These are phyloP conservation scores for Decorospora gaudefroyi DNA, from an alignment of 2,329 filamentous ascomycete species.

Conservation along the genomic window DNA sequence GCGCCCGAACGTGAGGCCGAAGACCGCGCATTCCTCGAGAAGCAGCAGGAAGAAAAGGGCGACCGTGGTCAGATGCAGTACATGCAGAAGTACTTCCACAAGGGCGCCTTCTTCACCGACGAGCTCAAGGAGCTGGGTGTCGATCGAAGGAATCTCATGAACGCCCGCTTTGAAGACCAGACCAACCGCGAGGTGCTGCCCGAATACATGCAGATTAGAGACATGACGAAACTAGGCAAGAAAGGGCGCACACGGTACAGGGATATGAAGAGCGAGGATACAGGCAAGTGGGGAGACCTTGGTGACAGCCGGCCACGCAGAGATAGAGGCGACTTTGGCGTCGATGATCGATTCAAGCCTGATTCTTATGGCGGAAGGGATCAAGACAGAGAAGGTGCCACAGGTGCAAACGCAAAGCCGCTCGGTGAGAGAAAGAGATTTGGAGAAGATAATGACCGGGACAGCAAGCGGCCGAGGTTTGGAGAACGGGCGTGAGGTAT, in stretches of 20 bases:
- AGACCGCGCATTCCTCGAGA: constrained; percentile 75
- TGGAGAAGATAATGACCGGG: constrained; percentile 47
- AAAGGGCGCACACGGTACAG: constrained; percentile 90
- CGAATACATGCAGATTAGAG: constrained; percentile 87
- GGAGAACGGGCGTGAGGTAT: constrained; percentile 36
- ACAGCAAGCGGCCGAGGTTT: constrained; percentile 53
- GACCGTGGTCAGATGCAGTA: constrained; percentile 78
- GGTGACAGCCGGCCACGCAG: constrained; percentile 54
- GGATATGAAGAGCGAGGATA: constrained; percentile 88
- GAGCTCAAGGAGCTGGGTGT: constrained; percentile 76
- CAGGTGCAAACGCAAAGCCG: constrained; percentile 72
- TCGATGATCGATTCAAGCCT: constrained; percentile 70
- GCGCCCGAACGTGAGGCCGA: constrained; percentile 84
- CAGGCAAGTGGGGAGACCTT: constrained; percentile 77
- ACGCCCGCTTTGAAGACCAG: constrained; percentile 81
- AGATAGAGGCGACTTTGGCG: constrained; percentile 50
- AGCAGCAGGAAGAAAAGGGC: constrained; percentile 77
- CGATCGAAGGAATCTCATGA: constrained; percentile 82
- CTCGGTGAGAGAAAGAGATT: constrained; percentile 64
- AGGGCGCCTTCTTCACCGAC: constrained; percentile 92
- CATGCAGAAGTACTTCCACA: constrained; percentile 97
- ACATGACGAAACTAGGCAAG: constrained; percentile 90
- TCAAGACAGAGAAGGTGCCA: constrained; percentile 53
- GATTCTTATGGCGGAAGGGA: constrained; percentile 57
- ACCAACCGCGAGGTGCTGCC: constrained; percentile 81